A percentile compares a stretch with the other conserved stretches of the same genome.
These are phyloP conservation scores for Myotisia sp. DNA, from an alignment of 2,329 filamentous ascomycete species.

Conservation along the genomic window DNA sequence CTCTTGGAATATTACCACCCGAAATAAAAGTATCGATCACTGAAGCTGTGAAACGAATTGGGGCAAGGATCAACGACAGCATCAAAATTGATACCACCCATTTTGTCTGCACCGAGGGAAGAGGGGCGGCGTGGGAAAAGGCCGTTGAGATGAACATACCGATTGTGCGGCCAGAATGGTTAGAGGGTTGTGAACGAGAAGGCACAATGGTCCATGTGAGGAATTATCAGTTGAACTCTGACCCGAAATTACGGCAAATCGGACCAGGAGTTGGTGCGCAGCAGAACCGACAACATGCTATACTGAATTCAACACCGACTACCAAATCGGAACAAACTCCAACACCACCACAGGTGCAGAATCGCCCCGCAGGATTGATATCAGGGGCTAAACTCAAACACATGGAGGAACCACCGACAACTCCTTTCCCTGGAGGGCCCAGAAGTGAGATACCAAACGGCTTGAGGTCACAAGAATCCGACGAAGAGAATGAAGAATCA, in stretches of 20 bases:
- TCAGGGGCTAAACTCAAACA: no score
- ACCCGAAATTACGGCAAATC: slow-evolving; percentile 46
- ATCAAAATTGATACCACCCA: slow-evolving; percentile 96
- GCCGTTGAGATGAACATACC: slow-evolving; percentile 96
- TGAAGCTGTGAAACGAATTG: slow-evolving; percentile 69
- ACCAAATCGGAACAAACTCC: no score
- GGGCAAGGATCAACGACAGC: slow-evolving; percentile 76
- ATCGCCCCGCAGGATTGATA: no score
- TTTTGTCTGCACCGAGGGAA: slow-evolving; percentile 89
- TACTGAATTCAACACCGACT: slow-evolving; percentile 9
- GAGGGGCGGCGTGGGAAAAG: slow-evolving; percentile 86
- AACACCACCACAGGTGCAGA: slow-evolving; percentile 2
- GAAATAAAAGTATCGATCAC: slow-evolving; percentile 58
- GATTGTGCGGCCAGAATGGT: slow-evolving; percentile 91
- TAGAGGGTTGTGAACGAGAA: slow-evolving; percentile 88
- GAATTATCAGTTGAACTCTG: slow-evolving; percentile 89
- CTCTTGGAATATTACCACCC: slow-evolving; percentile 68
- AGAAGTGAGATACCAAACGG: slow-evolving; percentile 8
- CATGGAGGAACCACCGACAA: slow-evolving; percentile 12
- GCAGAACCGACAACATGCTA: slow-evolving; percentile 9
- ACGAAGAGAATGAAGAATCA: slow-evolving; percentile 7
- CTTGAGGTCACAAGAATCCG: slow-evolving; percentile 9
- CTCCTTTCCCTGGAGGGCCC: slow-evolving; percentile 16
- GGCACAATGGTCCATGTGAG: slow-evolving; percentile 87
- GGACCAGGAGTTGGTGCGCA: slow-evolving; percentile 20